Conservation (phyloP, 805 yeast genomes). For the Ogataea zsoltii region DNA sequence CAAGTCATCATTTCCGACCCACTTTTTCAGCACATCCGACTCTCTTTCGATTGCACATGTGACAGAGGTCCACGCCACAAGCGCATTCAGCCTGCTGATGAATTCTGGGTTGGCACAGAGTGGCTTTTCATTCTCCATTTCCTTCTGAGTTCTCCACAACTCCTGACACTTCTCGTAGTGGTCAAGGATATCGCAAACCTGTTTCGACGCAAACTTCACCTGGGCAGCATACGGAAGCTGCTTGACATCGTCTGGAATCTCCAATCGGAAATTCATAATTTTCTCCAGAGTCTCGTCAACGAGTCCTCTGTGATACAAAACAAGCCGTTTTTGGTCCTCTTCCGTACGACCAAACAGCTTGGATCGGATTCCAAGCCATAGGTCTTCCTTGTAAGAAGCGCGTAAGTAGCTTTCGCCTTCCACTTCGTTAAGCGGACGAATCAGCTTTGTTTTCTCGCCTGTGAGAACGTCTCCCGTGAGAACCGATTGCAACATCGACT, state of each 20-base stretch:
- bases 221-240: slow-evolving; percentile 22
- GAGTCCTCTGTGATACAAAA: slow-evolving; percentile 66
- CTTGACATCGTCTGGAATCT: slow-evolving; percentile 37
- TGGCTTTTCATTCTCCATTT: slow-evolving; percentile 80
- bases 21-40: slow-evolving; percentile 56
- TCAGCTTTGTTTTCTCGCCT: slow-evolving; percentile 81
- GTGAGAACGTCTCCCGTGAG: slow-evolving; percentile 93
- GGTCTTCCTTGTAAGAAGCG: slow-evolving; percentile 61
- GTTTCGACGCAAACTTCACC: slow-evolving; percentile 40
- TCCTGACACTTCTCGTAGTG: slow-evolving; percentile 67
- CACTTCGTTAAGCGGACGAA: slow-evolving; percentile 44
- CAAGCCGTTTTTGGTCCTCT: slow-evolving; percentile 71
- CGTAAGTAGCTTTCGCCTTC: slow-evolving; percentile 50
- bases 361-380: slow-evolving; percentile 88
- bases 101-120: slow-evolving; percentile 64
- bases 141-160: slow-evolving; percentile 76
- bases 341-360: slow-evolving; percentile 77
- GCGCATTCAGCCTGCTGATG: slow-evolving; percentile 65
- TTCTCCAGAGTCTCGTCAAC: slow-evolving; percentile 75
- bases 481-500: slow-evolving; percentile 85
- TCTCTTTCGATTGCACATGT: slow-evolving; percentile 68
- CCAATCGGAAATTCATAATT: slow-evolving; percentile 61
- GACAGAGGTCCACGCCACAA: slow-evolving; percentile 81
- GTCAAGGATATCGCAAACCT: slow-evolving; percentile 58
- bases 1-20: slow-evolving; percentile 85